These are phyloP conservation scores for Colletotrichum melonis DNA, from an alignment of 2,329 filamentous ascomycete species.

Conservation along the genomic window DNA sequence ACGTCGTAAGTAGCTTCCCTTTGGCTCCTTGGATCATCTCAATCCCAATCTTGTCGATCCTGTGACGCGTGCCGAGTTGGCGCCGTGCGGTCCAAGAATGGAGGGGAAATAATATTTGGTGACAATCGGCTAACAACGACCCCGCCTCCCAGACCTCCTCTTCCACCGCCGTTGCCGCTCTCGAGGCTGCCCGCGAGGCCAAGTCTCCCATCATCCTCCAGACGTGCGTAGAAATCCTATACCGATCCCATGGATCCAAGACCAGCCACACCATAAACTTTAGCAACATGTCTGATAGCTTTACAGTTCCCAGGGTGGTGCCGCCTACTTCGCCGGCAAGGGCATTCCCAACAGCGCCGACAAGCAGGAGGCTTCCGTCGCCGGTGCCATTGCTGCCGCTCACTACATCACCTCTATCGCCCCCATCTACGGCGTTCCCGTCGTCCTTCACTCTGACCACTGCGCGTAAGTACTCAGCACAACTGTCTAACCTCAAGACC, in stretches of 20 bases:
- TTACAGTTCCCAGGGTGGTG: conserved; percentile 81
- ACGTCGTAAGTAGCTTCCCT: conserved; percentile 64
- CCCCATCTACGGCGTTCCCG: conserved; percentile 87
- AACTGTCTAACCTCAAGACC: neutral
- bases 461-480: conserved; percentile 67
- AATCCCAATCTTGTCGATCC: neutral
- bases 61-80: neutral
- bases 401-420: conserved; percentile 94
- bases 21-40: too few relatives aligned
- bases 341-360: conserved; percentile 78
- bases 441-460: conserved; percentile 97
- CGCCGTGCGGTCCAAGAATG: neutral
- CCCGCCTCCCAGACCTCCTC: conserved; percentile 70
- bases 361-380: conserved; percentile 89
- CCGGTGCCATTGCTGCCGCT: conserved; percentile 87
- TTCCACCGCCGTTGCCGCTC: conserved; percentile 83
- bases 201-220: conserved; percentile 95
- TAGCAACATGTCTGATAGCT: conserved; percentile 12
- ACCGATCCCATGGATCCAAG: neutral
- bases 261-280: neutral
- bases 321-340: conserved; percentile 93
- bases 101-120: conserved; percentile 2
- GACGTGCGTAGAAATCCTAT: conserved; percentile 54
- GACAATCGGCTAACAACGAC: conserved; percentile 25
- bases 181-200: conserved; percentile 93